A percentile compares a stretch with the other conserved stretches of the same genome.
Conservation (phyloP, 1,284 basidiomycete genomes). For the Binderoboletus segoi region DNA sequence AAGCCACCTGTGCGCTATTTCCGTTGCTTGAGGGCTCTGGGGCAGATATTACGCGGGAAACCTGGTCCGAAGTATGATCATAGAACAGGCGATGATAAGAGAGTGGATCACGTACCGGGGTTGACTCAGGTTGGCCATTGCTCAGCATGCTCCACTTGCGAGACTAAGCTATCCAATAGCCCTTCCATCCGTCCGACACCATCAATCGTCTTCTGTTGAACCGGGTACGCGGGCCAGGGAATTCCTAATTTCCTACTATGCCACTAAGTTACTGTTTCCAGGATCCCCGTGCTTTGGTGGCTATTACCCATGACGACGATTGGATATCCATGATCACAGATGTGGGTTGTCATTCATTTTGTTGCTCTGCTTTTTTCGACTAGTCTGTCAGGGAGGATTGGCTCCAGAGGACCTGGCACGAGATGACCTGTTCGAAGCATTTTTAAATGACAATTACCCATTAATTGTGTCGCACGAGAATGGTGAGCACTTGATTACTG, state of each 20-base stretch:
- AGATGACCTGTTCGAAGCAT: not conserved
- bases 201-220: slow-evolving; percentile 8
- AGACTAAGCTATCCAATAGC: not conserved
- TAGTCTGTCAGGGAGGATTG: not conserved
- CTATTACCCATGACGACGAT: slow-evolving; percentile 6
- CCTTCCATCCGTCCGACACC: slow-evolving; percentile 10
- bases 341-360: not conserved
- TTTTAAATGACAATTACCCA: not conserved
- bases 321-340: slow-evolving; percentile 7
- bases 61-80: not conserved
- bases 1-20: not conserved
- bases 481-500: not conserved
- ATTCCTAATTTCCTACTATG: not conserved
- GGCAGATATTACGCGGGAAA: not conserved
- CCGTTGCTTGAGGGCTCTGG: not conserved
- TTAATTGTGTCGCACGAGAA: not conserved
- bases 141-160: no score
- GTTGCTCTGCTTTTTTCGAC: not conserved
- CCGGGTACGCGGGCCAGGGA: slow-evolving; percentile 3
- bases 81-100: not conserved
- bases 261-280: not conserved
- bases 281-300: not conserved
- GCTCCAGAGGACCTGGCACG: not conserved
- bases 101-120: not conserved
- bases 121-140: not conserved